These are phyloP conservation scores for Ormosia semicastrata DNA, from an alignment of 306 rosid genomes.

Conservation along the genomic window DNA sequence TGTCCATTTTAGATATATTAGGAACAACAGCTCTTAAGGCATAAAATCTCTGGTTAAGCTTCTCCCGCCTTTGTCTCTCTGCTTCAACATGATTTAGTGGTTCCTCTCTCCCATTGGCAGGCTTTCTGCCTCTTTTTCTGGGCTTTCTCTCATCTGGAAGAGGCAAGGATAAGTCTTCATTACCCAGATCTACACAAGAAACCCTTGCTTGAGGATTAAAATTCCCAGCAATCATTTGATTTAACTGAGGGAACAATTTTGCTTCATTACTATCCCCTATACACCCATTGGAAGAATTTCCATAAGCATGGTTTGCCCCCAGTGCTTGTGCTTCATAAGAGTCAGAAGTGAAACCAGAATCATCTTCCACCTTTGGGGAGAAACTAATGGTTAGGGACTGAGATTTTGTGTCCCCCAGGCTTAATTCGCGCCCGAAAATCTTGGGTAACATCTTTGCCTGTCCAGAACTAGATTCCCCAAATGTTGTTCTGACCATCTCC, in stretches of 20 bases:
- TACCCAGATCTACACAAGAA: constrained; percentile 54
- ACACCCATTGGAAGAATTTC: constrained; percentile 66
- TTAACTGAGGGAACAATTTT: constrained; percentile 58
- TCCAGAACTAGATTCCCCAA: constrained; percentile 55
- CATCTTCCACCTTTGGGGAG: constrained; percentile 84
- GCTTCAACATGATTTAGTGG: constrained; percentile 94
- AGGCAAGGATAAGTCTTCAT: constrained; percentile 59
- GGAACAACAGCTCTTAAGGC: constrained; percentile 94
- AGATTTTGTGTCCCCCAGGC: constrained; percentile 66
- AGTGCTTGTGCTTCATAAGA: constrained; percentile 58
- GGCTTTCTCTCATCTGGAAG: constrained; percentile 81
- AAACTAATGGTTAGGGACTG: constrained; percentile 68
- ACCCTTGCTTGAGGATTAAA: constrained; percentile 56
- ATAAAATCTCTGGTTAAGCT: constrained; percentile 89
- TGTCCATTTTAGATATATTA: constrained; percentile 93
- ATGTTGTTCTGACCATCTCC: constrained; percentile 46
- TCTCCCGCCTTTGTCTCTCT: constrained; percentile 90
- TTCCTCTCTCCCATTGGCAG: constrained; percentile 93
- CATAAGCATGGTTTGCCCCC: constrained; percentile 51
- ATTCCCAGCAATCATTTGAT: constrained; percentile 55
- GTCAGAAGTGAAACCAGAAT: constrained; percentile 61
- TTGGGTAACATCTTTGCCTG: constrained; percentile 67
- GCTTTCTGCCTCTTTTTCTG: constrained; percentile 90
- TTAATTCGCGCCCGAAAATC: constrained; percentile 81
- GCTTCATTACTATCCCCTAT: constrained; percentile 55